Evolutionary conservation across 345 rosid species (phyloP).

Genomic region (rapeseed (Brassica napus)): Da-Ae NC_063442.1:2824001-2824500

Average conservation of each 20-base stretch:
- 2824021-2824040: background rate
- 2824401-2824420: background rate
- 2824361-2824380: slow-evolving; percentile 1
- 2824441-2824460: slow-evolving; percentile 22
- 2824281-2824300: background rate
- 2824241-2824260: background rate
- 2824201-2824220: background rate
- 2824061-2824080: background rate
- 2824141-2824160: background rate
- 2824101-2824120: background rate
- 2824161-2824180: background rate
- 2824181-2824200: background rate
- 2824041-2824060: background rate
- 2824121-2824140: slow-evolving; percentile 13
- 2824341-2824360: background rate
- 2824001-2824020: background rate
- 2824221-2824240: background rate
- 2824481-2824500: slow-evolving; percentile 16
- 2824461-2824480: slow-evolving; percentile 26
- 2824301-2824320: background rate
- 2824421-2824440: slow-evolving; percentile 7
- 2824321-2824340: background rate
- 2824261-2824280: background rate
- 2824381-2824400: background rate
- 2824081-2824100: background rate